Percentiles rank a stretch among this genome's conserved stretches.
Conservation (phyloP, 148 eudicot genomes). For the Polygonum aviculare region DNA sequence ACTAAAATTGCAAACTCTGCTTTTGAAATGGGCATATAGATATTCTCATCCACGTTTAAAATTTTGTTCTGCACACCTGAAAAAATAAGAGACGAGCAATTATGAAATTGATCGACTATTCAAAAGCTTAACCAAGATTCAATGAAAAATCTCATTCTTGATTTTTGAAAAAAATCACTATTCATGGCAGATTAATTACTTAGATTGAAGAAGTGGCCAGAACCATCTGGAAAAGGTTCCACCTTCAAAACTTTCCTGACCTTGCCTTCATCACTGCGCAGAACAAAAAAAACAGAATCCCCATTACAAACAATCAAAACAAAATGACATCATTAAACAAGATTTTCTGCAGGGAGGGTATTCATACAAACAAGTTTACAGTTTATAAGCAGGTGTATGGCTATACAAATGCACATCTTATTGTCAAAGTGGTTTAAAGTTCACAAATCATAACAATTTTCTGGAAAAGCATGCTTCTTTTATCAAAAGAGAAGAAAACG, state of each 20-base stretch:
- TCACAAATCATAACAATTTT: background rate
- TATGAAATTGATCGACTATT: background rate
- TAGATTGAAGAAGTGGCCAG: conserved; percentile 90
- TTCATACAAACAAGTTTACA: background rate
- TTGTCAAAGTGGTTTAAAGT: background rate
- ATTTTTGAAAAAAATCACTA: background rate
- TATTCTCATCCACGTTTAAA: conserved; percentile 68
- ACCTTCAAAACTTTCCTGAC: conserved; percentile 94
- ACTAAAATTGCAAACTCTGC: conserved; percentile 78
- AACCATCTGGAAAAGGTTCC: conserved; percentile 95
- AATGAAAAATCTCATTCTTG: background rate
- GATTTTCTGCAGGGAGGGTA: background rate
- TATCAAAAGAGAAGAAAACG: background rate
- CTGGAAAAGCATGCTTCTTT: background rate
- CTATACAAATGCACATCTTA: background rate
- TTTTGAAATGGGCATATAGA: conserved; percentile 76
- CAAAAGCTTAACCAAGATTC: background rate
- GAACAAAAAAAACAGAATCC: background rate
- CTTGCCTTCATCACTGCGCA: conserved; percentile 85
- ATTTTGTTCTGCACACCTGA: conserved; percentile 89
- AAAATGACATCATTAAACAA: background rate
- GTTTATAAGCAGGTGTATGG: background rate
- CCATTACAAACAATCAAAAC: background rate
- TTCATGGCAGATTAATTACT: conserved; percentile 32
- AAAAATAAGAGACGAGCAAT: conserved; percentile 7